phyloP scores from a whole-genome alignment of 306 rosid species.

The Trifolium dubium region DNA sequence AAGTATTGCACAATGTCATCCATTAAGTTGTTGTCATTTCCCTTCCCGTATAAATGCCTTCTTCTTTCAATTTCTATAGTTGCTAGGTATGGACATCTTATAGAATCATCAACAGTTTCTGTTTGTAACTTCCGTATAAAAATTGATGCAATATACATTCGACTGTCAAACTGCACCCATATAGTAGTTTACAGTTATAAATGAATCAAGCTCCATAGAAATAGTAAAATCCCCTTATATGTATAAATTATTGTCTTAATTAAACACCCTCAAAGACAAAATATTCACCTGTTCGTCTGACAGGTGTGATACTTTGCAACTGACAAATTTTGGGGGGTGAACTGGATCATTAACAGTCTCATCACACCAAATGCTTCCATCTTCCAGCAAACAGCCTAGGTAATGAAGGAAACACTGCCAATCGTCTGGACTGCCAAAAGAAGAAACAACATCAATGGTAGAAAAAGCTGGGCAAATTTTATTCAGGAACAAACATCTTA shows the following conservation, averaged over 20 bases:
- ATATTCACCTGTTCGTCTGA: conserved; percentile 70
- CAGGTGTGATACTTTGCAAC: conserved; percentile 77
- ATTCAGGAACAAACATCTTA: conserved; percentile 22
- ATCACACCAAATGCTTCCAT: conserved; percentile 74
- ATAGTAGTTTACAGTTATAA: conserved; percentile 35
- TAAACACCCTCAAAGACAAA: conserved; percentile 33
- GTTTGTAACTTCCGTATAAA: conserved; percentile 69
- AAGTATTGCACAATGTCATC: conserved; percentile 70
- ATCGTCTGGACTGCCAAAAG: conserved; percentile 93
- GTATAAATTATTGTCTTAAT: conserved; percentile 28
- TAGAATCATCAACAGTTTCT: conserved; percentile 45
- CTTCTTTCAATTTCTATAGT: conserved; percentile 89
- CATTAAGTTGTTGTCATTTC: conserved; percentile 63
- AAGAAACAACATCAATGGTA: conserved; percentile 47
- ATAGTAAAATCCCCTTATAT: conserved; percentile 14
- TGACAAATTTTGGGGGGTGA: conserved; percentile 59
- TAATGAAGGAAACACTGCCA: conserved; percentile 96
- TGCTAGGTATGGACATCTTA: conserved; percentile 87
- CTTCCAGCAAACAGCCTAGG: conserved; percentile 94
- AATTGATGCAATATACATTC: conserved; percentile 68
- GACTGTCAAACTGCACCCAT: conserved; percentile 82
- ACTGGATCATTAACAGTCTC: conserved; percentile 59
- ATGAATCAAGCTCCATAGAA: conserved; percentile 39
- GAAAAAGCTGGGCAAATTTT: conserved; percentile 20
- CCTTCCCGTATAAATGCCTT: conserved; percentile 69